phyloP scores from a whole-genome alignment of 2,329 filamentous ascomycete species.

The Ilyonectria sp. region DNA sequence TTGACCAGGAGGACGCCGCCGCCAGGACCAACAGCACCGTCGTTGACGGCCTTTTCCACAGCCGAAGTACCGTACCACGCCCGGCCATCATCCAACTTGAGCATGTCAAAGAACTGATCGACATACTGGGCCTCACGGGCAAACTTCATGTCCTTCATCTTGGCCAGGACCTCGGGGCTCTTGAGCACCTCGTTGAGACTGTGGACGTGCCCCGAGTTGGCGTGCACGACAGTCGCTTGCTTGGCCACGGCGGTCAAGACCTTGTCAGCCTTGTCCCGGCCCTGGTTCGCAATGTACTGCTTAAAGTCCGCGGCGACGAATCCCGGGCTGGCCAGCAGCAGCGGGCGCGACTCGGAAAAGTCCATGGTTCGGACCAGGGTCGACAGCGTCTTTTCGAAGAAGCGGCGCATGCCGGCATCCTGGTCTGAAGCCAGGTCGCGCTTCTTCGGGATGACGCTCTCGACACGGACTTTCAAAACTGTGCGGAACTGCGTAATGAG shows the following conservation, averaged over 20 bases:
- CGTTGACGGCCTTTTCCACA: constrained; percentile 85
- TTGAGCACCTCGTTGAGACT: constrained; percentile 89
- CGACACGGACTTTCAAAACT: constrained; percentile 74
- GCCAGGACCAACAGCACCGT: constrained; percentile 89
- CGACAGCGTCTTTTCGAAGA: constrained; percentile 83
- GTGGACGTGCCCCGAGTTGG: constrained; percentile 88
- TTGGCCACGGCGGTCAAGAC: constrained; percentile 73
- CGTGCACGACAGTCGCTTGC: constrained; percentile 82
- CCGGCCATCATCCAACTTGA: constrained; percentile 87
- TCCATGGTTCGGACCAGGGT: constrained; percentile 86
- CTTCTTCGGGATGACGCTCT: constrained; percentile 78
- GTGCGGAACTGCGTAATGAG: constrained; percentile 87
- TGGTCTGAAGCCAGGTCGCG: constrained; percentile 75
- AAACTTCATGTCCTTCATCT: constrained; percentile 90
- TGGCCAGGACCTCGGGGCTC: constrained; percentile 81
- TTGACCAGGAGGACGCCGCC: constrained; percentile 90
- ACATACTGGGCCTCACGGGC: constrained; percentile 86
- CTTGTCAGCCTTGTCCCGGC: constrained; percentile 74
- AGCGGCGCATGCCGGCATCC: constrained; percentile 78
- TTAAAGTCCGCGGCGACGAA: constrained; percentile 89
- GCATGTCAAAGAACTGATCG: constrained; percentile 84
- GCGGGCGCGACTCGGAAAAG: constrained; percentile 76
- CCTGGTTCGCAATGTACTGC: constrained; percentile 77
- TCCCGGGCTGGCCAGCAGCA: constrained; percentile 90
- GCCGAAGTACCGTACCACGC: constrained; percentile 92